Evolutionary conservation across 768 basidiomycete species (phyloP).

Genomic region (Lyophyllum shimeji): DNA sequence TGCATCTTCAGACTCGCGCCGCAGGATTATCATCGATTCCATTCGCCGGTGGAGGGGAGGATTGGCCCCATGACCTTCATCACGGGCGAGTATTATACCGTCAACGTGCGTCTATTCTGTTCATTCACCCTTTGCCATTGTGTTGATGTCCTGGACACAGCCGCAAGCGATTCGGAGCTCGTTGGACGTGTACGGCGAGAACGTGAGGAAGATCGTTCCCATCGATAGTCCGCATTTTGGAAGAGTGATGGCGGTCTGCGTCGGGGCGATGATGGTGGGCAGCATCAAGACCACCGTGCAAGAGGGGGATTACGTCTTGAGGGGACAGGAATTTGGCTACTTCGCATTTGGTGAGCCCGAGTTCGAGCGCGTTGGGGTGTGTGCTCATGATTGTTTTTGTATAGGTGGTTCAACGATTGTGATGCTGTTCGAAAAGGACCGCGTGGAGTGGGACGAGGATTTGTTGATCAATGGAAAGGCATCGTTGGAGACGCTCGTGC

Average conservation of each 20-base stretch:
- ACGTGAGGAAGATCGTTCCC: conserved; percentile 87
- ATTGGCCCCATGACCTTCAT: conserved; percentile 85
- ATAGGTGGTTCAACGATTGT: conserved; percentile 92
- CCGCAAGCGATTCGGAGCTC: conserved; percentile 92
- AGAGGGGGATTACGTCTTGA: conserved; percentile 76
- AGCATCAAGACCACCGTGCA: conserved; percentile 86
- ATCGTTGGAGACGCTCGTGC: conserved; percentile 86
- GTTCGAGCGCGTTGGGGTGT: not conserved
- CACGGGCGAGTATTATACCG: conserved; percentile 93
- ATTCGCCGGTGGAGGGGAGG: conserved; percentile 80
- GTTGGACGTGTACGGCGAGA: conserved; percentile 93
- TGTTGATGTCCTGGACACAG: conserved; percentile 32
- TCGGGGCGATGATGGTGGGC: conserved; percentile 96
- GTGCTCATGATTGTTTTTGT: not conserved
- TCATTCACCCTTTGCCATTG: not conserved
- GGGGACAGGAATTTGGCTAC: conserved; percentile 91
- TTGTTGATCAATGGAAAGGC: conserved; percentile 80
- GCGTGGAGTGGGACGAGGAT: conserved; percentile 90
- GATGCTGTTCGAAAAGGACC: conserved; percentile 82
- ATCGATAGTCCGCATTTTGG: conserved; percentile 91
- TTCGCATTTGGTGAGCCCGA: conserved; percentile 86
- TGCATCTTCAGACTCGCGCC: conserved; percentile 94
- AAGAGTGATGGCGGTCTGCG: conserved; percentile 86
- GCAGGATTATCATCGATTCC: conserved; percentile 95
- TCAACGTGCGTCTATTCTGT: conserved; percentile 59